phyloP scores from a whole-genome alignment of 306 rosid genomes.

The Hippophae rhamnoides region DNA sequence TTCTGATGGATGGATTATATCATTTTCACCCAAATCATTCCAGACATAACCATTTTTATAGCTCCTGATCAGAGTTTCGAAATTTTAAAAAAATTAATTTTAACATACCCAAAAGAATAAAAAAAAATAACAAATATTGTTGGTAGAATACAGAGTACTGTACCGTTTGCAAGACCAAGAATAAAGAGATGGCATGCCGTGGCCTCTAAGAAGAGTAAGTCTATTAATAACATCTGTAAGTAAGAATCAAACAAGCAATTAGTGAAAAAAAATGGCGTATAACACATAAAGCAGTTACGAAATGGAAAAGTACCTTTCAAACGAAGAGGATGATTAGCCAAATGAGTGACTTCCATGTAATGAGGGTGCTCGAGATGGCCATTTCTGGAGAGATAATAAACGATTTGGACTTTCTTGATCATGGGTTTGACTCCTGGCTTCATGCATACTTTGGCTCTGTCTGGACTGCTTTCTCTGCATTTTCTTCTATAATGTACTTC shows the following conservation, averaged over 20 bases:
- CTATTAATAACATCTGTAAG: conserved; percentile 61
- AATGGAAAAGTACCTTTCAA: conserved; percentile 38
- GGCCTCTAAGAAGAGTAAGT: conserved; percentile 61
- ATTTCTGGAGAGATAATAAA: conserved; percentile 74
- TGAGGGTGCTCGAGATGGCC: conserved; percentile 88
- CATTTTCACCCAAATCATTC: conserved; percentile 65
- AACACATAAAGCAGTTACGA: not conserved
- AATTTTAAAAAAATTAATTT: not conserved
- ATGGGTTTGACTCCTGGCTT: conserved; percentile 29
- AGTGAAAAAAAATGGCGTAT: not conserved
- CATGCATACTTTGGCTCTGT: conserved; percentile 43
- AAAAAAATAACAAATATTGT: not conserved
- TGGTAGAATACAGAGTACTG: not conserved
- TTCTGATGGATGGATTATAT: conserved; percentile 60
- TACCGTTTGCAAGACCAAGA: conserved; percentile 95
- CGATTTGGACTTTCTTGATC: conserved; percentile 55
- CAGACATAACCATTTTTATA: conserved; percentile 83
- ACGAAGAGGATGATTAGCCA: conserved; percentile 62
- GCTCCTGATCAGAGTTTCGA: conserved; percentile 29
- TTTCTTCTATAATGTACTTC: conserved; percentile 39
- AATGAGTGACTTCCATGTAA: conserved; percentile 59
- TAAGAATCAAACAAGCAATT: not conserved
- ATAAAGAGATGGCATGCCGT: conserved; percentile 70
- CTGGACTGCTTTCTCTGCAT: conserved; percentile 48
- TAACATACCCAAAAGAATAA: too few species aligned